These are phyloP conservation scores for Suhomyces pyralidae DNA, from an alignment of 805 yeast species.

Conservation along the genomic window DNA sequence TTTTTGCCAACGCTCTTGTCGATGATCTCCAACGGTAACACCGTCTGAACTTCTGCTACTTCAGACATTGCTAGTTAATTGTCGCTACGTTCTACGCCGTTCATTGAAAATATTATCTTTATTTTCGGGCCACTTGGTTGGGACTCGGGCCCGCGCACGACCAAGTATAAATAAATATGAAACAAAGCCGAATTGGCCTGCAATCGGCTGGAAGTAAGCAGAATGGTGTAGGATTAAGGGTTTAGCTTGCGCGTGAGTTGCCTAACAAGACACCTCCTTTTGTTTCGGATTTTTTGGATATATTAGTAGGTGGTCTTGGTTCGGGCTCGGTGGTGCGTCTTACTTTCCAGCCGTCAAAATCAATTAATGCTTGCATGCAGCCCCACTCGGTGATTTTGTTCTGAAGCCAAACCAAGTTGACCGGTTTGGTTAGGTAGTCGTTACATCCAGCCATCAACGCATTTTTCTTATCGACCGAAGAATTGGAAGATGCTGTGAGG, in stretches of 20 bases:
- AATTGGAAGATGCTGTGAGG: constrained; percentile 80
- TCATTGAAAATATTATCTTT: neutral
- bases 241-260: neutral
- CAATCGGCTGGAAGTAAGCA: neutral
- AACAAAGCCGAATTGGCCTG: neutral
- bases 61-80: neutral
- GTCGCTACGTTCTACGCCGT: neutral
- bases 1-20: constrained; percentile 83
- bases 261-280: neutral
- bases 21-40: constrained; percentile 78
- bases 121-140: neutral
- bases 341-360: constrained; percentile 85
- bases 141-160: neutral
- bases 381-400: constrained; percentile 98
- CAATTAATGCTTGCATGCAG: constrained; percentile 96
- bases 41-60: constrained; percentile 9
- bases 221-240: neutral
- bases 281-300: neutral
- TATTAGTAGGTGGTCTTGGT: neutral
- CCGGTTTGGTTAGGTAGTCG: constrained; percentile 94
- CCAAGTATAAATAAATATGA: neutral
- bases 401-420: constrained; percentile 88
- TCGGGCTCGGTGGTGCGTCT: constrained; percentile 10
- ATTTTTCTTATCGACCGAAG: constrained; percentile 79
- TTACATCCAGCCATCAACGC: constrained; percentile 97